Conservation (phyloP, 768 basidiomycete species). For the Pleurotus tuber-regium region DNA sequence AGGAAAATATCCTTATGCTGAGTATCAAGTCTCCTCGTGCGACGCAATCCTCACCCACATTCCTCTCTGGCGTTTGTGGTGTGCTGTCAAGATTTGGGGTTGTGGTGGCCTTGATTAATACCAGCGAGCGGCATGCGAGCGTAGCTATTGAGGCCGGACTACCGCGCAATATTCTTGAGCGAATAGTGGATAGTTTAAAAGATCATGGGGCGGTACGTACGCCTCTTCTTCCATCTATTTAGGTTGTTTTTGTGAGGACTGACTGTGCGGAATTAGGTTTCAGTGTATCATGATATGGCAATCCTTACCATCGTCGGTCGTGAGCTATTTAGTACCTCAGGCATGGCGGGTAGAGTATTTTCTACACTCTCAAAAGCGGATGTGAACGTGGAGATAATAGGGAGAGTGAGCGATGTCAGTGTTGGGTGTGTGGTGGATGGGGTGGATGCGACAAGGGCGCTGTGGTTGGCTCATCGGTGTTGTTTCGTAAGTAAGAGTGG, state of each 20-base stretch:
- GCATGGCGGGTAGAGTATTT: conserved; percentile 2
- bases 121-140: conserved; percentile 6
- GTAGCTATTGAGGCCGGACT: conserved; percentile 4
- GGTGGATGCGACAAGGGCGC: conserved; percentile 4
- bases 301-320: conserved; percentile 3
- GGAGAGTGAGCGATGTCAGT: conserved; percentile 4
- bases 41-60: neutral
- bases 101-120: conserved; percentile 3
- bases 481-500: conserved; percentile 1
- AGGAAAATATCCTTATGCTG: conserved; percentile 1
- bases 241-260: neutral
- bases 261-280: neutral
- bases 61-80: conserved; percentile 5
- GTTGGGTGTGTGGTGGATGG: conserved; percentile 7
- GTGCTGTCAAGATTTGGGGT: conserved; percentile 3
- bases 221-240: neutral
- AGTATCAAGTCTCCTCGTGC: neutral
- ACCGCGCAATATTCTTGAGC: neutral
- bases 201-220: neutral
- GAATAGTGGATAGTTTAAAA: neutral
- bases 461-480: conserved; percentile 8
- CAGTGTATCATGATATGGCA: conserved; percentile 6
- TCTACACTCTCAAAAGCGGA: neutral
- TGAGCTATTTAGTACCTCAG: neutral
- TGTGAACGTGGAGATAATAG: conserved; percentile 4